Base-by-base conservation (phyloP, 306 rosid genomes). In the Lagenaria siceraria region DNA sequence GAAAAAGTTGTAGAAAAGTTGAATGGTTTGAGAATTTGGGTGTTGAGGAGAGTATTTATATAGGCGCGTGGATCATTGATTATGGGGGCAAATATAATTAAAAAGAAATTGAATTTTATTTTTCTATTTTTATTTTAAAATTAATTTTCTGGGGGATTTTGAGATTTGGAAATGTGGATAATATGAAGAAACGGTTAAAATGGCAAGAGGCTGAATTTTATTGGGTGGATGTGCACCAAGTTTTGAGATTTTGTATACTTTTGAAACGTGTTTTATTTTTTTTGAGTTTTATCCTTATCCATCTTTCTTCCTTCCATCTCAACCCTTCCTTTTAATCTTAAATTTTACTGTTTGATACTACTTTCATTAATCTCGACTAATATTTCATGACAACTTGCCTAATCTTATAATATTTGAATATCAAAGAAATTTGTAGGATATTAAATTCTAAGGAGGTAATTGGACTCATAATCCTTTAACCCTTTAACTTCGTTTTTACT, bases 201-300 rank as follows among this genome's bases (percentile, higher is more conserved):
- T 13, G 75, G 76, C 3, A 72, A 8, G 76, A 72, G 76, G 76
- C 22, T 42, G 21, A 48, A 27, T 46, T 72, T 72, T 14, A 66
- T 66, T 72, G 40, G 76, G 60, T 48, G 33, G 59, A 17, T 72
- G 24, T 72, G 76, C 43, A 49, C 76, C 76, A 48, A 49, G 76
- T 49, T 27, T 46, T 27, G 2, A 14, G 55, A 70, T 71, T 64
- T 18, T 51, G 4, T 19, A 27, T 11, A 15, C 51, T 5, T 48
- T 46, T 24, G 3, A 15, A 19, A 6, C 1, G 14, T 5, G 38
- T 46, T 46, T 24, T 4, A 25, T 25, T 22, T 70, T 24, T 22
- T n/a, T 42, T 75, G 2, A 61, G 8, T 75, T 75, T 75, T 35
- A 75, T 75, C 78, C 66, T 53, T 75, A 75, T 75, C 78, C 66